Conservation (phyloP, 2,329 filamentous ascomycete species). For the Colletotrichum neosansevieriae region DNA sequence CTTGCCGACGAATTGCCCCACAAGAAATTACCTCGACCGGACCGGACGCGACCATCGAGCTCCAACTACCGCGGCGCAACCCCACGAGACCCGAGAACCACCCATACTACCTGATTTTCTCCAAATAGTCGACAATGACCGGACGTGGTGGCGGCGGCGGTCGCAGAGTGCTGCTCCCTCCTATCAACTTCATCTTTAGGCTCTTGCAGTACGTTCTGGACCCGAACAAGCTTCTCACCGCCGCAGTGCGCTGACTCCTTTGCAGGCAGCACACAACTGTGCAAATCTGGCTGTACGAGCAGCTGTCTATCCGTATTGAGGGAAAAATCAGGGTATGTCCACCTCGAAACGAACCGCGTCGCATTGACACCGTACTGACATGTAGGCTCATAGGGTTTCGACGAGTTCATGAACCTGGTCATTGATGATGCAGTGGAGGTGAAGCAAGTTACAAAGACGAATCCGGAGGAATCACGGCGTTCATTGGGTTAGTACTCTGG, state of each 20-base stretch:
- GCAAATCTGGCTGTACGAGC: slow-evolving; percentile 97
- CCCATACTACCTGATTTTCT: neutral
- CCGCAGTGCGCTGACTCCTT: neutral
- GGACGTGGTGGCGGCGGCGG: slow-evolving; percentile 70
- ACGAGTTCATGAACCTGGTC: slow-evolving; percentile 99
- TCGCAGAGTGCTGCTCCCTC: slow-evolving; percentile 70
- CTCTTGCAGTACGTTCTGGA: slow-evolving; percentile 72
- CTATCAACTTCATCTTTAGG: slow-evolving; percentile 74
- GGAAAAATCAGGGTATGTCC: slow-evolving; percentile 90
- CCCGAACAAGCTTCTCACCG: slow-evolving; percentile 27
- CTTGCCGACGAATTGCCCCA: slow-evolving; percentile 13
- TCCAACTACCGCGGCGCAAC: neutral
- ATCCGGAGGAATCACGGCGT: slow-evolving; percentile 80
- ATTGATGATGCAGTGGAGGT: slow-evolving; percentile 96
- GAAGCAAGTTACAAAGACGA: slow-evolving; percentile 83
- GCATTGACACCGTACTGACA: slow-evolving; percentile 38
- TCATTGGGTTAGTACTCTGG: slow-evolving; percentile 73
- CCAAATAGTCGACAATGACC: slow-evolving; percentile 58
- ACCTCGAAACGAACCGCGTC: neutral
- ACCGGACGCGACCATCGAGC: slow-evolving; percentile 9
- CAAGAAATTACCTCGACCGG: neutral
- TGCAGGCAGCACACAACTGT: slow-evolving; percentile 78
- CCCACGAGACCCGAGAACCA: neutral
- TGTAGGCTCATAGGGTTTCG: slow-evolving; percentile 80
- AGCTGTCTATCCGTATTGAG: slow-evolving; percentile 92